Evolutionary conservation across 2,329 filamentous ascomycete species (phyloP), one percentile per base, ranked within the genome.

Genomic region (Scedosporium minutisporum): DNA sequence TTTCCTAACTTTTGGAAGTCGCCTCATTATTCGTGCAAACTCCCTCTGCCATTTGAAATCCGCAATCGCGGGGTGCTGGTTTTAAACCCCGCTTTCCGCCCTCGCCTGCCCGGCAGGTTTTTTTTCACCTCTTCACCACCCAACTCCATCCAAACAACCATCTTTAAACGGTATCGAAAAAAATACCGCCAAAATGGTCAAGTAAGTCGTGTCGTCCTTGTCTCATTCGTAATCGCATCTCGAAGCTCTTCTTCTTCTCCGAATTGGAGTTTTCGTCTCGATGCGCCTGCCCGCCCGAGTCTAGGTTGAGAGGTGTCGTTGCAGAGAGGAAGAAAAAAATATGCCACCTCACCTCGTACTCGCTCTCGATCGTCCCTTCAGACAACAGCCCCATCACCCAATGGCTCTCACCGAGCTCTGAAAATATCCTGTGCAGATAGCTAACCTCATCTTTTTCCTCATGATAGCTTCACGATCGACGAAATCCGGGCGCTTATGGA

Each of bases 171-270:
- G 77, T 71, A 74, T 70, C 71, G 68, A 53, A 42, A 76, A 76
- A 78, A 89, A 86, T 77, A 90, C 92, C 90, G 91, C 83, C 89
- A 97, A 92, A 79, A 99, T 99, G 95, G 95, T 99, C 80, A 97
- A 97, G 93, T 97, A 89, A 89, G 93, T 93, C 63, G 57, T 61
- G 63, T 64, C 60, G 16, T 41, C 41, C 60, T 14, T 27, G 12
- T 65, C 48, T 41, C 14, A 16, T 14, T 33, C 27, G 6, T 23
- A 14, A 23, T 57, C 14, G 21, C 3, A 57, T 57, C 53, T 29
- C 14, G 25, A 25, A 48, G 58, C 53, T 63, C 57, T n/a, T 63
- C 53, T 33, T 25, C 21, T 53, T 58, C 6, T 9, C 55, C 10
- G 16, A 23, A n/a, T 27, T n/a, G 10, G 53, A 27, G 23, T 57